Percentiles rank a stretch among this genome's conserved stretches.
Conservation (phyloP, 805 yeast genomes). For the Wickerhamiella spandovensis region DNA sequence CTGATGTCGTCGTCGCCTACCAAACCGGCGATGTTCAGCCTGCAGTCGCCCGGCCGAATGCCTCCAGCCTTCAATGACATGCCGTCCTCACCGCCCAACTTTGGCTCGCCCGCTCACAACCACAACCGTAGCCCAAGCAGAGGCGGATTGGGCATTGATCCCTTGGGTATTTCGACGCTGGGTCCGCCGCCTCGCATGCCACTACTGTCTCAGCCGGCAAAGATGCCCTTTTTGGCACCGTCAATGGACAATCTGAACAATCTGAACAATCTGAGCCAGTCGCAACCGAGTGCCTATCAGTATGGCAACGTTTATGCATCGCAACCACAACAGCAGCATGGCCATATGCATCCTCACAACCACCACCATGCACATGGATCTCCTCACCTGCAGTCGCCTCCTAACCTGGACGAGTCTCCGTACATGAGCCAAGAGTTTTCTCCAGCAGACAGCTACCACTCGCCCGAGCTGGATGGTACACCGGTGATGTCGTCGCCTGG, state of each 20-base stretch:
- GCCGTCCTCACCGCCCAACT: slow-evolving; percentile 17
- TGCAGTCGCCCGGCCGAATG: background rate
- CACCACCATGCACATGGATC: background rate
- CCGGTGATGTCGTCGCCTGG: background rate
- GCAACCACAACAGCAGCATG: background rate
- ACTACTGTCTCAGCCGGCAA: background rate
- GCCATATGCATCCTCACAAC: background rate
- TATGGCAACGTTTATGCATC: background rate
- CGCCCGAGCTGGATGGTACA: background rate
- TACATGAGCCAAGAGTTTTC: background rate
- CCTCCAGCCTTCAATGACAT: slow-evolving; percentile 1
- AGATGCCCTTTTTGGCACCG: background rate
- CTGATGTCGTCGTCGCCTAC: slow-evolving; percentile 1
- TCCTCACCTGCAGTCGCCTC: background rate
- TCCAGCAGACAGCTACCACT: background rate
- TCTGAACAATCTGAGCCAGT: too few species aligned
- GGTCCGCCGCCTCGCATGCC: slow-evolving; percentile 7
- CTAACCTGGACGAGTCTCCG: background rate
- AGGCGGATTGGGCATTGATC: slow-evolving; percentile 5
- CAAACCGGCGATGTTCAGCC: background rate
- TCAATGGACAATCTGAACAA: too few species aligned
- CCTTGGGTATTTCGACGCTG: slow-evolving; percentile 12
- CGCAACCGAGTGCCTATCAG: background rate
- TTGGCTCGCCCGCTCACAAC: slow-evolving; percentile 8
- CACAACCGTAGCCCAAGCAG: background rate